Base-by-base conservation (phyloP, 257 asterid species). In the Nicotiana tomentosiformis region DNA sequence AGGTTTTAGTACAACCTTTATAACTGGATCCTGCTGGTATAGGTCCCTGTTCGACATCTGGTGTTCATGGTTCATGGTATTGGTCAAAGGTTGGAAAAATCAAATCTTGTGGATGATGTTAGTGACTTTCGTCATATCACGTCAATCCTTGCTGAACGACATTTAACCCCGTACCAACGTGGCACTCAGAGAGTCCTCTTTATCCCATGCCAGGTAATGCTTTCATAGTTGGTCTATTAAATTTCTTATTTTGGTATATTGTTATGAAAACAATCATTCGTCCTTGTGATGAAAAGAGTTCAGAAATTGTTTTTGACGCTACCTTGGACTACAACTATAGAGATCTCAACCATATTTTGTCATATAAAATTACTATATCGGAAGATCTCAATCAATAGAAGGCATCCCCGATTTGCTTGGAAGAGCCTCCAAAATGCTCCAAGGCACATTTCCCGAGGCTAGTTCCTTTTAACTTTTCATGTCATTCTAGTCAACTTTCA, bases 31-130 rank as follows among this genome's bases (percentile, higher is more conserved):
- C 79, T 61, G 35, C 82, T 88, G 78, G 68, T 87, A 67, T 84
- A 96, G 99, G 99, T 96, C 85, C 97, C 99, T 84, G 99, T 96
- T 84, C 90, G 90, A 37, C 99, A 96, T 89, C 85, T 96, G 66
- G 97, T 96, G 64, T 96, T 96, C 91, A 94, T 96, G 98, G 96
- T 96, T 84, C 99, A 96, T 77, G 99, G 98, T 79, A 94, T 96
- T 83, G 99, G 99, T 79, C 99, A 96, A 88, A 93, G 99, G 85
- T 86, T 96, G 91, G 98, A 94, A 88, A 96, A 94, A 82, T 96
- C 99, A 57, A 96, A 94, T 88, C 91, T 96, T 86, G 99, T 96
- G 78, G 99, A 96, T 87, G 99, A 96, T 88, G 99, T 96, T 86
- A 93, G 91, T 82, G 86, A 84, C 84, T 94, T 93, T 85, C 98